Percentiles rank a stretch among this genome's conserved stretches.
Conservation (phyloP, 129 eudicot species). For the Apium graveolens region DNA sequence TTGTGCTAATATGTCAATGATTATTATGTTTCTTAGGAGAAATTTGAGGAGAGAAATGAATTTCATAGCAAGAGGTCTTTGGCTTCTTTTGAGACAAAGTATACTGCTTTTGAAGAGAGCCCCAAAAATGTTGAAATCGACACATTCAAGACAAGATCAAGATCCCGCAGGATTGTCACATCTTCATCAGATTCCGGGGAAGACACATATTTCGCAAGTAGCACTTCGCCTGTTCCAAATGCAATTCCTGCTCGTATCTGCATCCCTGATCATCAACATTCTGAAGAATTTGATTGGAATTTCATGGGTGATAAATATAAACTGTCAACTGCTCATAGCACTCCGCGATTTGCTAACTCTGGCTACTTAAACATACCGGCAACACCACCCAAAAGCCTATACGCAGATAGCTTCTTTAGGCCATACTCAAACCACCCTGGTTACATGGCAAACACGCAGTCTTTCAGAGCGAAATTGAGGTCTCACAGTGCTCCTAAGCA, state of each 20-base stretch:
- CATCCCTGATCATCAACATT: constrained; percentile 46
- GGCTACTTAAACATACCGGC: constrained; percentile 37
- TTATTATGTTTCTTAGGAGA: constrained; percentile 35
- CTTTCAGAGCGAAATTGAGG: constrained; percentile 76
- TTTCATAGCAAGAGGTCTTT: constrained; percentile 65
- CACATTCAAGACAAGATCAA: constrained; percentile 57
- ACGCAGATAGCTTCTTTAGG: constrained; percentile 68
- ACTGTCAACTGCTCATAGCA: constrained; percentile 63
- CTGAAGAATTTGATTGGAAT: constrained; percentile 61
- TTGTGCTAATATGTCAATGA: neutral
- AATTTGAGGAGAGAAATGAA: constrained; percentile 55
- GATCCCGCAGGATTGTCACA: constrained; percentile 62
- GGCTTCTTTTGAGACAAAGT: constrained; percentile 37
- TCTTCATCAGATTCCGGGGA: constrained; percentile 50
- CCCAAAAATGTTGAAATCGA: constrained; percentile 92
- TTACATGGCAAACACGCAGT: constrained; percentile 82
- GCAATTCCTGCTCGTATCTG: constrained; percentile 46
- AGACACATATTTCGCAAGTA: constrained; percentile 33
- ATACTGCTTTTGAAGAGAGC: constrained; percentile 49
- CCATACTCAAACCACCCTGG: constrained; percentile 59
- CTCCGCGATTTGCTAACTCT: constrained; percentile 53
- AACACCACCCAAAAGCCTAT: constrained; percentile 81
- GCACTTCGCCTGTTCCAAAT: constrained; percentile 49
- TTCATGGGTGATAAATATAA: constrained; percentile 38
- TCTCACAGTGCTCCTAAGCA: constrained; percentile 93